These are phyloP conservation scores for Yarrowia keelungensis DNA, from an alignment of 805 yeast genomes.

Conservation along the genomic window DNA sequence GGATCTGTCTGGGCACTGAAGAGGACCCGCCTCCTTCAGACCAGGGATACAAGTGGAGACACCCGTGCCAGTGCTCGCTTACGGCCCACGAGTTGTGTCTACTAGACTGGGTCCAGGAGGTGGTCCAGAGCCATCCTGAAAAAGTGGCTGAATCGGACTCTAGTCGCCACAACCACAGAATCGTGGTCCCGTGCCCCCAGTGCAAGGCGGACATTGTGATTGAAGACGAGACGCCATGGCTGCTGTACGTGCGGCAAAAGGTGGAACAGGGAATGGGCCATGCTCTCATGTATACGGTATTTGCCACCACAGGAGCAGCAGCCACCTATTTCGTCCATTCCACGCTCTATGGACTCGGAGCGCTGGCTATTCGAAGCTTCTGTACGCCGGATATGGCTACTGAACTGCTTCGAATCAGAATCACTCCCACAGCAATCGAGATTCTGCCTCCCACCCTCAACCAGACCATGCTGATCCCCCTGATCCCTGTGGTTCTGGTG, in stretches of 20 bases:
- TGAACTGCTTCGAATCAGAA: conserved; percentile 31
- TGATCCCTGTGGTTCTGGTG: conserved; percentile 20
- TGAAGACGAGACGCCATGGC: conserved; percentile 25
- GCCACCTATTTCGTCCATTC: conserved; percentile 30
- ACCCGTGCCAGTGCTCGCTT: conserved; percentile 57
- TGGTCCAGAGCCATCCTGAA: conserved; percentile 43
- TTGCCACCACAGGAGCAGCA: conserved; percentile 35
- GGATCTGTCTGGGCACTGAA: conserved; percentile 51
- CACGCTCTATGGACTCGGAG: conserved; percentile 28
- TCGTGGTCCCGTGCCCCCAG: conserved; percentile 48
- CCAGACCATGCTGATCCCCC: conserved; percentile 31
- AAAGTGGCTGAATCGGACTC: conserved; percentile 36
- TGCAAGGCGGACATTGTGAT: conserved; percentile 46
- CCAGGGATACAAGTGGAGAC: conserved; percentile 53
- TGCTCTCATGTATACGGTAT: conserved; percentile 22
- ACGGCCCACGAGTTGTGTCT: conserved; percentile 57
- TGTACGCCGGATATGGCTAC: conserved; percentile 34
- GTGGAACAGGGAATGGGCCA: conserved; percentile 35
- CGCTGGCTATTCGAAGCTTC: conserved; percentile 17
- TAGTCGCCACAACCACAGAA: conserved; percentile 16
- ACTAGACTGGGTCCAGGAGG: conserved; percentile 53
- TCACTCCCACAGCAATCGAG: conserved; percentile 33
- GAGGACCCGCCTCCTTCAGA: conserved; percentile 49
- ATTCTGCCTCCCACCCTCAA: conserved; percentile 31
- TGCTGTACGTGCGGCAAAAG: conserved; percentile 23